Evolutionary conservation across 257 asterid species (phyloP), one percentile per base, ranked within the genome.

Genomic region (Plantago major): DNA sequence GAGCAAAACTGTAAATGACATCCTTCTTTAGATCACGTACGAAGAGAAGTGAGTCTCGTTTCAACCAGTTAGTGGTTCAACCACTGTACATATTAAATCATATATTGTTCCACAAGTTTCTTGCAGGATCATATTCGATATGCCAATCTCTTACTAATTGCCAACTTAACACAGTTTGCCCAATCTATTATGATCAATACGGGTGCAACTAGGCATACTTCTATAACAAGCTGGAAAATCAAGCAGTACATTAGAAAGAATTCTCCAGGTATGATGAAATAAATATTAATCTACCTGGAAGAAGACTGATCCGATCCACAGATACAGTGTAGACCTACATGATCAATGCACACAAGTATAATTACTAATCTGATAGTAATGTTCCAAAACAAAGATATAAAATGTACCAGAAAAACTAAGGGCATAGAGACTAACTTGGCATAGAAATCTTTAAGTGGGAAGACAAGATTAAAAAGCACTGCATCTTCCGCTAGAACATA

Each of bases 401-500:
- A 26, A 53, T 13, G 40, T 46, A 14, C 16, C 42, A 38, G 44
- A 58, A 33, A 64, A 58, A 66, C 18, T 12, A 40, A n/a, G 56
- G 67, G 62, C 26, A 38, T 15, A 52, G 58, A 17, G 55, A 68
- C 81, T 67, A 57, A 84, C 97, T 84, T 58, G 62, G 52, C 70
- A 74, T 78, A 85, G 63, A 72, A 75, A 62, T 82, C 78, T 79
- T 58, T 71, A 63, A 82, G 81, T 5, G 87, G 69, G 71, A 85
- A 48, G 61, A 84, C 57, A 18, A 79, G 75, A 72, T 71, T 82
- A 62, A 80, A 72, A 74, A 85, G 55, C 57, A 90, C 98, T 55
- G 82, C 89, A 71, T 87, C 94, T 72, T 84, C 91, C 9, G 83
- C 88, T 63, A 83, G 71, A 33, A 76, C 82, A 80, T 87, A 87